Evolutionary conservation across 2,329 filamentous ascomycete species (phyloP), one percentile per base, ranked within the genome.

Genomic region (Spiromastix sp.): DNA sequence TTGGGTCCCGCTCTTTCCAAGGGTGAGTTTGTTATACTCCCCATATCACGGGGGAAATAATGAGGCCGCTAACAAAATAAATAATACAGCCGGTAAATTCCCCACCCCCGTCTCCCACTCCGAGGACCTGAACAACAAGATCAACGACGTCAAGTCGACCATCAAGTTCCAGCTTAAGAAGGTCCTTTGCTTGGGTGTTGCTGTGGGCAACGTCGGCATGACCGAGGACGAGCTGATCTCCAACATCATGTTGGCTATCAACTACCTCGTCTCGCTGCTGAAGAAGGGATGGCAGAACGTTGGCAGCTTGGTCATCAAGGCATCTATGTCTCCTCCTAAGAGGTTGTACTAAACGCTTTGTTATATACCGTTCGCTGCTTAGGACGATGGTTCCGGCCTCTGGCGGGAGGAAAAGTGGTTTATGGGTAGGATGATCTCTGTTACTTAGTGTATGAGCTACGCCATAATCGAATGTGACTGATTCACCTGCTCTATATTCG

Each of bases 211-310:
- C 71, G 91, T 98, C 58, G 86, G 81, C 59, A 98, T 98, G 91
- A 82, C 77, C 50, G 73, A 85, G 72, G 91, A 98, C 62, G 85
- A 95, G 76, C 74, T 98, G 53, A 81, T 98, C 54, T 83, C 77
- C 64, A 98, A 98, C 82, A 87, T 96, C 72, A 98, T 98, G 91
- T 72, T 98, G 73, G 78, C 89, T 70, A 96, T 98, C 81, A 98
- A 98, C 84, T 98, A 98, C 80, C 81, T 98, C 51, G 89, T 98
- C 67, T 95, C 86, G 49, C 77, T 98, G 56, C 76, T 98, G 66
- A 98, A 98, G 86, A 98, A 98, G 85, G 91, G 91, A 67, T 98
- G 91, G 91, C 91, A 98, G 79, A 98, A 98, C 79, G 91, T 98
- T 61, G 91, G 91, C 66, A 91, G 83, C 77, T 79, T 98, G 73